Percentiles rank a stretch among this genome's conserved stretches.
These are phyloP conservation scores for Fagus sylvatica DNA, from an alignment of 306 rosid genomes.

Conservation along the genomic window DNA sequence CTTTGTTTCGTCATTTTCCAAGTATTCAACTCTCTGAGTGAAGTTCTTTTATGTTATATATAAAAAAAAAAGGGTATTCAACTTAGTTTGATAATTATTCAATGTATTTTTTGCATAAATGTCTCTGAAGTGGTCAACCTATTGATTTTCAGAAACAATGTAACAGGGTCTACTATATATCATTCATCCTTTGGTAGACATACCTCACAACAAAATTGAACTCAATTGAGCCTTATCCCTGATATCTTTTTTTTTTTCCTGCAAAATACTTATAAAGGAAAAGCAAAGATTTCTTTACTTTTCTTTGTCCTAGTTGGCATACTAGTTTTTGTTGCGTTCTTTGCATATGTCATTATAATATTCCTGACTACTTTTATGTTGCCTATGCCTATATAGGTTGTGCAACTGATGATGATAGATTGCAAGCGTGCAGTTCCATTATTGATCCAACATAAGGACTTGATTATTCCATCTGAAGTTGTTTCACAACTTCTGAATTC, in stretches of 20 bases:
- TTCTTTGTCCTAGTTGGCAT: conserved; percentile 7
- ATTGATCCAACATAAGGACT: conserved; percentile 70
- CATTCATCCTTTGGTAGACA: conserved; percentile 16
- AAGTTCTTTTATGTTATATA: no score
- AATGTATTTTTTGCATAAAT: conserved; percentile 3
- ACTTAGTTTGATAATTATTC: not conserved
- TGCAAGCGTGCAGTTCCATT: conserved; percentile 88
- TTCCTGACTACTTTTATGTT: conserved; percentile 28
- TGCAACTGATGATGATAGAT: conserved; percentile 88
- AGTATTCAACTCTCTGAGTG: not conserved
- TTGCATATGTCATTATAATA: conserved; percentile 5
- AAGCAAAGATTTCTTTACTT: conserved; percentile 1
- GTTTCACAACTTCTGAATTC: conserved; percentile 72
- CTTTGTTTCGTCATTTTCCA: not conserved
- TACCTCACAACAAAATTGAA: conserved; percentile 18
- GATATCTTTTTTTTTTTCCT: conserved; percentile 21
- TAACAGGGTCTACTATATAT: conserved; percentile 12
- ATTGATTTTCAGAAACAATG: conserved; percentile 10
- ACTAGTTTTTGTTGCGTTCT: not conserved
- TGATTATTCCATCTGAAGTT: conserved; percentile 72
- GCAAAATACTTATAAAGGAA: conserved; percentile 16
- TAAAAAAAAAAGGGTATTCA: not conserved
- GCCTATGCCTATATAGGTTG: conserved; percentile 55
- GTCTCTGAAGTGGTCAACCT: conserved; percentile 16
- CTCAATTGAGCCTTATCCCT: conserved; percentile 18